A percentile compares a stretch with the other conserved stretches of the same genome.
Evolutionary conservation across 306 rosid genomes (phyloP).

Genomic region (Cicer pinnatifidum): DNA sequence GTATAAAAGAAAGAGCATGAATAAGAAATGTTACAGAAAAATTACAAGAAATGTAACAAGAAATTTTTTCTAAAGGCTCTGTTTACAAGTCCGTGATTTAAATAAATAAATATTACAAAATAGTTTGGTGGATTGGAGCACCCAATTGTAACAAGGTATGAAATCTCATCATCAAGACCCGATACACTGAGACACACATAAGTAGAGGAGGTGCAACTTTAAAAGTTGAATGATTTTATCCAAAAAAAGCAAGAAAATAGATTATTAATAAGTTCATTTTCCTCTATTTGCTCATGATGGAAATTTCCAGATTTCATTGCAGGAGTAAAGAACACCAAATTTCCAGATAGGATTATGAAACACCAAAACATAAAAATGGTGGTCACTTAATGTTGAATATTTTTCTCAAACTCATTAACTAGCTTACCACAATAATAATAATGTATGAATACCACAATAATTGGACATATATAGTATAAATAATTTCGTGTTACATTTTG

Average conservation of each 20-base stretch:
- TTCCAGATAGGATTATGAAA: not conserved
- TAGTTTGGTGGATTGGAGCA: not conserved
- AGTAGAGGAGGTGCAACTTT: not conserved
- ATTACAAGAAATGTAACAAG: too few species aligned
- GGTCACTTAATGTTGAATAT: not conserved
- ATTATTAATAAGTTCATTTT: slow-evolving; percentile 11
- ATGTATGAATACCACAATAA: not conserved
- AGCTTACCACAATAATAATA: not conserved
- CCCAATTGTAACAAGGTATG: not conserved
- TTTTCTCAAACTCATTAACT: not conserved
- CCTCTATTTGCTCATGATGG: not conserved
- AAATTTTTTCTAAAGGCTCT: not conserved
- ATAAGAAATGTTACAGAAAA: not conserved
- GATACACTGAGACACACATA: not conserved
- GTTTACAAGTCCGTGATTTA: not conserved
- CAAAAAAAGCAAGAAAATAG: not conserved
- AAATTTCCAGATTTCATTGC: not conserved
- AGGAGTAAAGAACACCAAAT: not conserved
- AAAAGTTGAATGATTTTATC: not conserved
- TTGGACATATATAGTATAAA: slow-evolving; percentile 4
- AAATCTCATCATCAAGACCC: slow-evolving; percentile 1
- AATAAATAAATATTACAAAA: slow-evolving; percentile 7
- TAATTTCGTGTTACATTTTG: not conserved
- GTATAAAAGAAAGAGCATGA: not conserved
- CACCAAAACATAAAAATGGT: not conserved